Conservation (phyloP, 257 asterid species). For the Penstemon davidsonii region DNA sequence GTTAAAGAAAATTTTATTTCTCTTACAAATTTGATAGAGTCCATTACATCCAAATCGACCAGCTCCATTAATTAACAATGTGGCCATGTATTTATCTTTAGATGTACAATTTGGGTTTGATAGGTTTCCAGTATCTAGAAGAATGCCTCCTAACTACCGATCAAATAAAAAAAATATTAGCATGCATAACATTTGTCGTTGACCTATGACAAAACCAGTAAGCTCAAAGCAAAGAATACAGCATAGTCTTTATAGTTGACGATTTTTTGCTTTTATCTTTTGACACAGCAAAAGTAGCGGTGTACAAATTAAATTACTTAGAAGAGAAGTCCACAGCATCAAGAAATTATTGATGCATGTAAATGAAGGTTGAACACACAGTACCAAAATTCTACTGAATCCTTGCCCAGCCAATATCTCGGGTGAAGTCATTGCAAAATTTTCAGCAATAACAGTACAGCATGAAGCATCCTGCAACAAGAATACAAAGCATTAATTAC, state of each 20-base stretch:
- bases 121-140: constrained; percentile 73
- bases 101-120: constrained; percentile 49
- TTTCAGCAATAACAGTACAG: constrained; percentile 72
- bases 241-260: constrained; percentile 9
- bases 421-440: constrained; percentile 53
- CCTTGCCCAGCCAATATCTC: constrained; percentile 74
- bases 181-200: neutral
- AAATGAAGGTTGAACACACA: constrained; percentile 19
- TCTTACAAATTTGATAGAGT: constrained; percentile 70
- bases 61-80: constrained; percentile 78
- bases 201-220: neutral
- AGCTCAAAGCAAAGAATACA: constrained; percentile 16
- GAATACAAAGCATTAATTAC: constrained; percentile 44
- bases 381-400: constrained; percentile 82
- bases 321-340: neutral
- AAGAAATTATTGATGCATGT: neutral
- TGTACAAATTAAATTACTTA: neutral
- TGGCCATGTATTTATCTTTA: constrained; percentile 77
- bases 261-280: neutral
- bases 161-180: constrained; percentile 9
- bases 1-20: neutral
- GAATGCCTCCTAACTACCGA: constrained; percentile 81
- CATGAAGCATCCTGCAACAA: constrained; percentile 67
- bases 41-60: constrained; percentile 84
- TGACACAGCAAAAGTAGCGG: no score